Base-by-base conservation (phyloP, 1,284 basidiomycete genomes). In the Macrocystidia cucumis region DNA sequence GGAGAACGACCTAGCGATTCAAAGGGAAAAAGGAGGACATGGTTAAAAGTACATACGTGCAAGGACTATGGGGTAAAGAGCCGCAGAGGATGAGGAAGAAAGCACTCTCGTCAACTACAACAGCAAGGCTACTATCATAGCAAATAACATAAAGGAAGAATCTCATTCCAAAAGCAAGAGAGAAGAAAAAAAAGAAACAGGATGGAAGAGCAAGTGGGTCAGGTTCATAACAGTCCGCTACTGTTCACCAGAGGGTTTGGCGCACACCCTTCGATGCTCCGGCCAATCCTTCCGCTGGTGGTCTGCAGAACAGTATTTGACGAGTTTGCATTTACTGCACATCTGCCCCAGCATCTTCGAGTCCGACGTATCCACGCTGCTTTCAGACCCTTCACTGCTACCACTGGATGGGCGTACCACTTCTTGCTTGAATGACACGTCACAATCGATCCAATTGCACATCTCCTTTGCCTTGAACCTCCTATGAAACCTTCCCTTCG, bases 371-470 rank as follows among this genome's bases (percentile, higher is more conserved):
- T 69, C 65, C 26, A 50, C 46, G 37, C 65, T 63, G 37, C 52
- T 60, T 38, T 72, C 67, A 24, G 67, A 70, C 19, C 67, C 63
- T 39, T 74, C 74, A 35, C 58, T 65, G 44, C 63, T 64, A 34
- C 62, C 62, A 25, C 47, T 54, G 11, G 45, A 42, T 12, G 44
- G 43, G 32, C 32, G 42, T 12, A 44, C 45, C 6, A 48, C 44
- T 27, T 69, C 67, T 33, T 72, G 71, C 32, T 59, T 56, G 46
- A 84, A 84, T 41, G 63, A 66, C 24, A 72, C 60, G 43, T 73
- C 63, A 48, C 80, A 84, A 44, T 83, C 78, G 39, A 83, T 76
- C 81, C 81, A 84, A 48, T 84, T 84, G 55, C 80, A 84, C 78
- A 84, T 81, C 51, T 77, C 69, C 42, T 62, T 65, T 25, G 64